Evolutionary conservation across 164 flowering plant species (phyloP), one percentile per base, ranked within the genome.

Genomic region (Vitis amurensis): DNA sequence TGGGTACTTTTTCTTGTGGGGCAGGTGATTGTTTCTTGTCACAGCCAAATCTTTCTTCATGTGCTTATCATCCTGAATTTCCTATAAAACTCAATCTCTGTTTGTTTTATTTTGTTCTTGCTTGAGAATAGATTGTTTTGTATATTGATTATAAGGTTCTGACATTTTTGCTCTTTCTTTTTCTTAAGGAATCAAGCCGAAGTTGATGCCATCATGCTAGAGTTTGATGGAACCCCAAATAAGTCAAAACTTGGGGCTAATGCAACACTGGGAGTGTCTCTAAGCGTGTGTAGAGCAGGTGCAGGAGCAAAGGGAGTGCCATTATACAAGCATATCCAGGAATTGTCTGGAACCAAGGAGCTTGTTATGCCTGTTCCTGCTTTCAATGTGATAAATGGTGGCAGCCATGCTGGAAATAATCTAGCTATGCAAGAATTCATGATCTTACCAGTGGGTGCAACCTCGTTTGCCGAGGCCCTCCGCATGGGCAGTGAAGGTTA

Each of bases 311-410:
- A 91, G 75, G 94, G 91, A 57, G 67, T 91, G 51, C 97, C 99
- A 16, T 74, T 95, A 64, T 95, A 95, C 85, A 87, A 83, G 78
- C 97, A 95, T 82, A 93, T 95, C 47, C 96, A 89, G 71, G 96
- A 95, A 76, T 16, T 95, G 61, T 84, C 97, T 1, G 92, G 94
- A 63, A 91, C 92, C 11, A 92, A 90, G 79, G 94, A 93, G 80
- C 94, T 95, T 68, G 98, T 92, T 66, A 90, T 95, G 97, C 98
- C 98, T 29, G 99, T 95, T 77, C 99, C 99, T 31, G 97, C 98
- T 76, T 91, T 95, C 82, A 92, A 92, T 81, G 99, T 95, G 50
- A 95, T 95, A 8, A 95, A 95, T 79, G 98, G 99, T 58, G 98
- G 99, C 29, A 92, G 96, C 81, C 99, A 95, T 82, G 99, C 99